Evolutionary conservation across 2,329 filamentous ascomycete species (phyloP), one percentile per base, ranked within the genome.

Genomic region (Talaromyces sp.): DNA sequence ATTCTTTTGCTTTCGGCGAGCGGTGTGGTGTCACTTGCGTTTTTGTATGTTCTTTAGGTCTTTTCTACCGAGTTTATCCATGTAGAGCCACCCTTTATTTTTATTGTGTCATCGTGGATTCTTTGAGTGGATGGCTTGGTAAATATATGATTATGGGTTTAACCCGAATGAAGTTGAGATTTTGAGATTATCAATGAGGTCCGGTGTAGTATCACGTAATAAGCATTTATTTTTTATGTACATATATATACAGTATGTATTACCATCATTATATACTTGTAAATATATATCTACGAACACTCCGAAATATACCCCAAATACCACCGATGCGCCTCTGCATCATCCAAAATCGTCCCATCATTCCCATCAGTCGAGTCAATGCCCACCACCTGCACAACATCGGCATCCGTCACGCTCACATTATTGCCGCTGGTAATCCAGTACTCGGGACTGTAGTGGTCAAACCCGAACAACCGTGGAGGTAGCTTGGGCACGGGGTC

Each of bases 401-500:
- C 71, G 5, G 66, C 62, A 2, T 68, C 64, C 11, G 68, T 71
- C 27, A 75, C 72, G 1, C 68, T 61, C 24, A 60, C 69, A 29
- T 66, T 56, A 32, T 70, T 63, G 3, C 62, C 68, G 31, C 68
- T 72, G 3, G 71, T 76, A 58, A 78, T 75, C 74, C 74, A 78
- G 63, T 76, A 78, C 61, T 78, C 75, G 0, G 75, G 75, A 26
- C 72, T 75, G 29, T 68, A 64, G 53, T 78, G 76, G 14, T 64
- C 68, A 57, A 68, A 78, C 0, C 71, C 72, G 9, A 70, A 60
- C 2, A 55, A n/a, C 27, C 66, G 64, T 0, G 74, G 74, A 0
- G 76, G 76, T 17, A 78, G 58, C 19, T 73, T 71, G 26, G 76
- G 76, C 3, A 78, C 74, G 11, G 72, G 64, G 56, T 78, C 76